Base-by-base conservation (phyloP, 1,284 basidiomycete species). In the Nidula niveotomentosa region DNA sequence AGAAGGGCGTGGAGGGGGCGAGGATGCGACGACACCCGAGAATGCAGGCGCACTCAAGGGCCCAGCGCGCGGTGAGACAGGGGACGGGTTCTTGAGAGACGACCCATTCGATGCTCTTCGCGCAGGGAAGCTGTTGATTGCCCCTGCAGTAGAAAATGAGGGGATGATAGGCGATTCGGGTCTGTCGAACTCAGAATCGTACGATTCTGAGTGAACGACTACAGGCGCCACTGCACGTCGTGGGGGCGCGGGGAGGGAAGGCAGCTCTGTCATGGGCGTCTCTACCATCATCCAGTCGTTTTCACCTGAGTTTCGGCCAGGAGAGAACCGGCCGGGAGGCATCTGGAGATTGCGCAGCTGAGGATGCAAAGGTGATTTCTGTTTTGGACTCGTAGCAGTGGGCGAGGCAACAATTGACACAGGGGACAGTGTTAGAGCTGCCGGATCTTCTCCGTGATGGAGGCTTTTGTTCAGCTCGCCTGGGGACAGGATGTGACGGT, bases 401-500 rank as follows among this genome's bases (percentile, higher is more conserved):
- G 30, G 30, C 30, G 30, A 30, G 30, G 30, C 4, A 5, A 5
- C 30, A 30, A 30, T 5, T 5, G 30, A 30, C 30, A 30, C 30
- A 30, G 30, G 30, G 30, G 30, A 30, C 2, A 30, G 4, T 30
- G 30, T 30, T 30, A 30, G 6, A 30, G 30, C 4, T 30, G 30
- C 30, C 30, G 30, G 30, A 30, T 30, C 30, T 30, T 30, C 30
- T 2, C 30, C 30, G 30, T 30, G 30, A 30, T 5, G 4, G 30
- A 30, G 30, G 45, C n/a, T 10, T 13, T 71, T 70, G 10, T 69
- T 63, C 7, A 85, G 69, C 60, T 85, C 81, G 15, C 70, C 72
- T 0, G 83, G 83, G 2, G 81, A 68, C 9, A 85, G 62, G 61
- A 85, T 86, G 56, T 80, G 77, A 54, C 76, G 76, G 0, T 62